Percentiles rank a stretch among this genome's conserved stretches.
Conservation (phyloP, 768 basidiomycete genomes). For the Auriculariales sp. region DNA sequence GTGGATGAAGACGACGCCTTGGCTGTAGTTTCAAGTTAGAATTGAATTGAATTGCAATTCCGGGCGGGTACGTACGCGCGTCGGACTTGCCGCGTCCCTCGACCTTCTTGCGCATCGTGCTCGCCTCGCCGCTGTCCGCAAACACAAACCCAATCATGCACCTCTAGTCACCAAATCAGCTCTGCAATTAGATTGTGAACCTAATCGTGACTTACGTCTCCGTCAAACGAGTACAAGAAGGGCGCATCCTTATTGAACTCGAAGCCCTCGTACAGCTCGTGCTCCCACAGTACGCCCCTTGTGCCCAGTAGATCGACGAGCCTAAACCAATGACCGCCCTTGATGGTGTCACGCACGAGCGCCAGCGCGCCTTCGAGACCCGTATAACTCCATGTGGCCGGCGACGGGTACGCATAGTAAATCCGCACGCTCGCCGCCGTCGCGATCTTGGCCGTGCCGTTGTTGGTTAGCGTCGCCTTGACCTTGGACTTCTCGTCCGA, state of each 20-base stretch:
- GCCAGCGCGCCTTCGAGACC: constrained; percentile 80
- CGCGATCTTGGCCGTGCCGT: constrained; percentile 66
- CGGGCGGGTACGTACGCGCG: constrained; percentile 25
- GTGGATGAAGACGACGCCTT: constrained; percentile 37
- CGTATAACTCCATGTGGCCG: constrained; percentile 67
- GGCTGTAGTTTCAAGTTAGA: constrained; percentile 8
- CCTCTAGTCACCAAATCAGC: constrained; percentile 31
- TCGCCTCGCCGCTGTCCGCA: constrained; percentile 73
- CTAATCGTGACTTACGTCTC: constrained; percentile 56
- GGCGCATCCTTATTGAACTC: constrained; percentile 72
- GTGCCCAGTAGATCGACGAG: constrained; percentile 78
- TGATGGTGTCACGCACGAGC: constrained; percentile 46
- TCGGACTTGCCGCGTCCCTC: constrained; percentile 43
- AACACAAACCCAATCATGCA: constrained; percentile 90
- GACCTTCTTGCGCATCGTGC: constrained; percentile 76
- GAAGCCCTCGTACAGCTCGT: constrained; percentile 75
- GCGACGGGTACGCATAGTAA: constrained; percentile 78
- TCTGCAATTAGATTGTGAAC: background rate
- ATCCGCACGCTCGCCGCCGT: constrained; percentile 74
- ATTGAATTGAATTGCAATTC: background rate
- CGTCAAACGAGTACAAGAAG: constrained; percentile 85
- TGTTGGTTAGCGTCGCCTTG: constrained; percentile 30
- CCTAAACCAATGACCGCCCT: constrained; percentile 46
- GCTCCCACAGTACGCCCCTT: constrained; percentile 82
- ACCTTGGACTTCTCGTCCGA: constrained; percentile 68